Percentiles rank a stretch among this genome's conserved stretches.
Conservation (phyloP, 495 filamentous ascomycete genomes). For the Penicillium nucicola region DNA sequence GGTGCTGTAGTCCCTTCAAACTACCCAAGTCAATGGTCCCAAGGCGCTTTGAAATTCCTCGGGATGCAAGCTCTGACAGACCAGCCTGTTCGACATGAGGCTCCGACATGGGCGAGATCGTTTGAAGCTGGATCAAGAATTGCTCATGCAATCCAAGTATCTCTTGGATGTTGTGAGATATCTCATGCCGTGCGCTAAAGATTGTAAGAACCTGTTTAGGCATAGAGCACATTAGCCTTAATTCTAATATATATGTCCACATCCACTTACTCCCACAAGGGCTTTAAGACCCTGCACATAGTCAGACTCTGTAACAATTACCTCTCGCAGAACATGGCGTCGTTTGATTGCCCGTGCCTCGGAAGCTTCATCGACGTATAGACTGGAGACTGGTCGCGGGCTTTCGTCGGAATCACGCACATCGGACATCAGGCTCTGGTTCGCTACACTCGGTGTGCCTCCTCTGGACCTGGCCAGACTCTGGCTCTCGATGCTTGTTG, state of each 20-base stretch:
- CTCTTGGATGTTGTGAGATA: slow-evolving; percentile 42
- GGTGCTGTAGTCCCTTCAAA: slow-evolving; percentile 26
- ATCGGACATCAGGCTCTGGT: slow-evolving; percentile 54
- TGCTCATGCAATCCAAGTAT: slow-evolving; percentile 45
- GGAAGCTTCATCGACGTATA: slow-evolving; percentile 65
- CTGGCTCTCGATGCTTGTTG: slow-evolving; percentile 65
- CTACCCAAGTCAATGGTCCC: slow-evolving; percentile 22
- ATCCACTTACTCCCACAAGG: slow-evolving; percentile 67
- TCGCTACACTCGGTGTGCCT: slow-evolving; percentile 46
- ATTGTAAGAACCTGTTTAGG: slow-evolving; percentile 32
- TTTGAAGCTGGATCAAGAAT: slow-evolving; percentile 34
- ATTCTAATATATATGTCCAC: neutral
- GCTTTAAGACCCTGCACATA: slow-evolving; percentile 86
- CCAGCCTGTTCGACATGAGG: slow-evolving; percentile 9
- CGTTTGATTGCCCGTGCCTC: slow-evolving; percentile 68
- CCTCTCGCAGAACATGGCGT: slow-evolving; percentile 74
- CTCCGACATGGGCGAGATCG: slow-evolving; percentile 28
- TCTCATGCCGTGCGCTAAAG: slow-evolving; percentile 32
- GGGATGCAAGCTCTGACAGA: slow-evolving; percentile 17
- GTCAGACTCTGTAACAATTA: slow-evolving; percentile 80
- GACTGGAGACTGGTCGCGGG: slow-evolving; percentile 47
- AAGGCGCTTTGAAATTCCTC: slow-evolving; percentile 18
- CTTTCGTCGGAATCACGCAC: slow-evolving; percentile 67
- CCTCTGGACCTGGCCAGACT: slow-evolving; percentile 62
- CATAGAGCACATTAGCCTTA: neutral